A percentile compares a stretch with the other conserved stretches of the same genome.
phyloP scores from a whole-genome alignment of 1,284 basidiomycete genomes.

The Ganoderma lingzhi region DNA sequence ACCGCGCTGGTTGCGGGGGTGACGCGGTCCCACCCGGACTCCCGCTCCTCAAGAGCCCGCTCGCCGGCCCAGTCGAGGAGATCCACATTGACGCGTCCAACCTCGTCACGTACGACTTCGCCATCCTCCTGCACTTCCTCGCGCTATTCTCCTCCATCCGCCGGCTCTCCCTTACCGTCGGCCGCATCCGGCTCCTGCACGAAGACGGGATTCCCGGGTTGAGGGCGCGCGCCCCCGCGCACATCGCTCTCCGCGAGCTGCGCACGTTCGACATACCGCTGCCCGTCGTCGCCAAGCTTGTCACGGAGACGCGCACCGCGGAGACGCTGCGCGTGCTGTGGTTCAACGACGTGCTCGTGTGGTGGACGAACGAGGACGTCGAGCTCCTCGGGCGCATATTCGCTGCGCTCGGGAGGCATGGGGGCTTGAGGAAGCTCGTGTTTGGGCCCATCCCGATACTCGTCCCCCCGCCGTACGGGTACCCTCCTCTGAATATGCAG shows the following conservation, averaged over 20 bases:
- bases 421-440: constrained; percentile 3
- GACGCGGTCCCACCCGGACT: neutral
- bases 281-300: constrained; percentile 3
- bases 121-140: constrained; percentile 10
- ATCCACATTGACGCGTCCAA: constrained; percentile 12
- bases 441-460: constrained; percentile 11
- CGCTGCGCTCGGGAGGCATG: neutral
- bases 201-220: neutral
- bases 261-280: constrained; percentile 13
- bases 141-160: constrained; percentile 9
- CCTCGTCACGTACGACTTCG: constrained; percentile 9
- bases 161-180: constrained; percentile 11
- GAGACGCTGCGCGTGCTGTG: constrained; percentile 16
- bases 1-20: neutral
- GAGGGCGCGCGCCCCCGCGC: neutral
- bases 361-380: constrained; percentile 8
- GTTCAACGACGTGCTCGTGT: constrained; percentile 14
- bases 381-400: constrained; percentile 11
- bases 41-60: neutral
- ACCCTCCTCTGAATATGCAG: neutral
- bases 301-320: constrained; percentile 8
- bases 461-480: constrained; percentile 6
- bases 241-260: constrained; percentile 13
- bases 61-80: constrained; percentile 9
- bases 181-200: constrained; percentile 12